phyloP scores from a whole-genome alignment of 78 protist genomes.

The Dictyostelium firmibasis region DNA sequence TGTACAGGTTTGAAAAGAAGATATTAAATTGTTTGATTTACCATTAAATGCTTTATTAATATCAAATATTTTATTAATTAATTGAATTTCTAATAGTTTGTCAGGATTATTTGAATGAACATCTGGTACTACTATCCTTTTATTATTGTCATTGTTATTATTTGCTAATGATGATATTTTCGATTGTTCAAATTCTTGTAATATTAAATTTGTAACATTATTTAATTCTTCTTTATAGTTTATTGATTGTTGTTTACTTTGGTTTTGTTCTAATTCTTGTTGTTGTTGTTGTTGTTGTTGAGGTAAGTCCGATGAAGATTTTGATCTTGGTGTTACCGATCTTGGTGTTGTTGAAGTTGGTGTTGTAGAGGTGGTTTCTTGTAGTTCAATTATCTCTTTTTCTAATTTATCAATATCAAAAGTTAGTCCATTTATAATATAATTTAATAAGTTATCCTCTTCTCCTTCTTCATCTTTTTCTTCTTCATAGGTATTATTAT shows the following conservation, averaged over 20 bases:
- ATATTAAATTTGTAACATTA: background rate
- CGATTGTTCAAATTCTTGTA: background rate
- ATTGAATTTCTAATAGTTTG: background rate
- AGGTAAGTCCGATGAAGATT: background rate
- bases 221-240: background rate
- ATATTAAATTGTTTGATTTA: background rate
- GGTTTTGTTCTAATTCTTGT: background rate
- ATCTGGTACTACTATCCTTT: background rate
- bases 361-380: background rate
- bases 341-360: background rate
- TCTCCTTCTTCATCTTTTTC: background rate
- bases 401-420: background rate
- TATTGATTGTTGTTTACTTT: background rate
- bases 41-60: background rate
- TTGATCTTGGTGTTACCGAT: background rate
- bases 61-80: background rate
- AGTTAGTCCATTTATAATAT: background rate
- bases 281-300: background rate
- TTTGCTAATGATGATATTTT: background rate
- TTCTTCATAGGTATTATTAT: background rate
- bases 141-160: background rate
- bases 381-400: background rate
- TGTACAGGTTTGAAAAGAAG: background rate
- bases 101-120: background rate
- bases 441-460: background rate